Percentiles rank a stretch among this genome's conserved stretches.
Conservation (phyloP, 352 stramenopile species). For the Globisporangium spiculum region DNA sequence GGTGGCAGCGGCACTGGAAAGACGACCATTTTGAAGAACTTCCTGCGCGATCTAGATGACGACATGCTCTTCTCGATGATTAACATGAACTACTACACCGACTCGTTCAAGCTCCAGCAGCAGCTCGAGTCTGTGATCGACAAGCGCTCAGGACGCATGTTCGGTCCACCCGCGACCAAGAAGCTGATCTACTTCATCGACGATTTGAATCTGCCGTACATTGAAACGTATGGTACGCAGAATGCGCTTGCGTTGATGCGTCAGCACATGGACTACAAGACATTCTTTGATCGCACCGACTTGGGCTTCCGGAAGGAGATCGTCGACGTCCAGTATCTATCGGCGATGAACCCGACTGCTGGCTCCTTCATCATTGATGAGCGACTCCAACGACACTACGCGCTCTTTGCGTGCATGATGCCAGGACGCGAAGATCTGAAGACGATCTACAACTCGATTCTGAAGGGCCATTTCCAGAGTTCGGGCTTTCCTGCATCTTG, state of each 20-base stretch:
- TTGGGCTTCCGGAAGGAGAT: conserved; percentile 97
- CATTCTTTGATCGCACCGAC: conserved; percentile 94
- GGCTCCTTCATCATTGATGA: conserved; percentile 97
- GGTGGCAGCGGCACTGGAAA: conserved; percentile 96
- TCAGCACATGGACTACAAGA: conserved; percentile 96
- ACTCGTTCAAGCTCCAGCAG: conserved; percentile 93
- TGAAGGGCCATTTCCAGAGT: conserved; percentile 92
- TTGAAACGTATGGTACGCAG: conserved; percentile 97
- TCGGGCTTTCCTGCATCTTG: conserved; percentile 69
- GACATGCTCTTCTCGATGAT: conserved; percentile 96
- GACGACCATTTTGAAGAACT: conserved; percentile 97
- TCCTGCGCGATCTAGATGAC: conserved; percentile 87
- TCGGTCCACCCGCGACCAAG: conserved; percentile 94
- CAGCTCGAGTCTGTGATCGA: conserved; percentile 97
- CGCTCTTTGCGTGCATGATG: conserved; percentile 95
- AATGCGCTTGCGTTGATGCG: conserved; percentile 94
- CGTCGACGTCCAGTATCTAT: conserved; percentile 95
- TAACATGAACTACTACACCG: conserved; percentile 98
- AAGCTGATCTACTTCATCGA: conserved; percentile 97
- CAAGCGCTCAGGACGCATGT: conserved; percentile 94
- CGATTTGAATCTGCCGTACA: conserved; percentile 96
- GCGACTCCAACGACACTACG: conserved; percentile 94
- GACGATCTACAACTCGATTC: conserved; percentile 95
- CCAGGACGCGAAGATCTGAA: conserved; percentile 92
- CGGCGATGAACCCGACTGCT: conserved; percentile 96